A percentile compares a stretch with the other conserved stretches of the same genome.
phyloP scores from a whole-genome alignment of 768 basidiomycete species.

The Sporobolomyces roseus region DNA sequence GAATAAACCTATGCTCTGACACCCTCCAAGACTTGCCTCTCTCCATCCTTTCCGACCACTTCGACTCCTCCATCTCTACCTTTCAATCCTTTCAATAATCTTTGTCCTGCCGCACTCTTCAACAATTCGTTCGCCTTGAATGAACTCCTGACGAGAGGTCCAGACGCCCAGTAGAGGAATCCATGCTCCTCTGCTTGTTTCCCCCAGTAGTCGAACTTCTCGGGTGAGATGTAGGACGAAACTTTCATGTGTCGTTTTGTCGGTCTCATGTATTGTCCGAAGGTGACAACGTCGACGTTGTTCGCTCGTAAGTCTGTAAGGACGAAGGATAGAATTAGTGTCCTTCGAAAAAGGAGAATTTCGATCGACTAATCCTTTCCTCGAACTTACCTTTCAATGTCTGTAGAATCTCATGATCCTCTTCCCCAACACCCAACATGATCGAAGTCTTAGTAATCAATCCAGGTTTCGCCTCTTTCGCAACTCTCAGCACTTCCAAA shows the following conservation, averaged over 20 bases:
- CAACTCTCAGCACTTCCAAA: constrained; percentile 71
- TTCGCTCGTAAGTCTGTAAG: constrained; percentile 73
- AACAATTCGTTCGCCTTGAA: constrained; percentile 72
- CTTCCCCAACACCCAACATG: constrained; percentile 96
- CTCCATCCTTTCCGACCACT: constrained; percentile 28
- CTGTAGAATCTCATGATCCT: constrained; percentile 71
- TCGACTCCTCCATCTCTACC: constrained; percentile 29
- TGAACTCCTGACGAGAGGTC: constrained; percentile 89
- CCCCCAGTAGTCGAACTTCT: constrained; percentile 90
- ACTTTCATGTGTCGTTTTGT: constrained; percentile 99
- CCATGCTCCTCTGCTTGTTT: constrained; percentile 84
- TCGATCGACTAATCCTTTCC: too few species aligned
- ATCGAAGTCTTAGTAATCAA: constrained; percentile 92
- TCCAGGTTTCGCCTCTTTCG: constrained; percentile 67
- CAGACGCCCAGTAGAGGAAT: constrained; percentile 95
- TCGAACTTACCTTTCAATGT: constrained; percentile 68
- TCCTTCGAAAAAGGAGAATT: background rate
- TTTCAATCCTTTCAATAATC: constrained; percentile 30
- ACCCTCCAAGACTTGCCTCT: constrained; percentile 26
- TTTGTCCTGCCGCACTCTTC: constrained; percentile 40
- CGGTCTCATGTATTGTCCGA: constrained; percentile 99
- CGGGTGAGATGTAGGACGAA: constrained; percentile 87
- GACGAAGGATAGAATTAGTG: background rate
- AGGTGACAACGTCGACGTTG: constrained; percentile 94
- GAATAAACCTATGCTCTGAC: constrained; percentile 13